These are phyloP conservation scores for Nephelium lappaceum DNA, from an alignment of 345 rosid genomes.

Conservation along the genomic window DNA sequence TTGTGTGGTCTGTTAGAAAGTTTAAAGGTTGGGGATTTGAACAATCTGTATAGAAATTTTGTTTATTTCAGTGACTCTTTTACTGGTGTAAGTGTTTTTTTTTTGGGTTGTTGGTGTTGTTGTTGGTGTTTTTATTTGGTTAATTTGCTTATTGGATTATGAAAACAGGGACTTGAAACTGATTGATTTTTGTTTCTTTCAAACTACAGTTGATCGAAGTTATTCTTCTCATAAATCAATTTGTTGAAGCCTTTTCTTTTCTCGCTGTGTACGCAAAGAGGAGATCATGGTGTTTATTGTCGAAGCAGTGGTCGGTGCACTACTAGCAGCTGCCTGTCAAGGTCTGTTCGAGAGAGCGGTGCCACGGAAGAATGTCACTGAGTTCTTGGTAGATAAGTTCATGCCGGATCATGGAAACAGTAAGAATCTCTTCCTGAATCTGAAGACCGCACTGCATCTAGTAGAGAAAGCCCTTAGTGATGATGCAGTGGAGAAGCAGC, in stretches of 20 bases:
- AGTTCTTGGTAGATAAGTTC: not conserved
- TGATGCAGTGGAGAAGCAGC: constrained; percentile 24
- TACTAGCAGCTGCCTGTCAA: constrained; percentile 18
- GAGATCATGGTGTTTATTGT: not conserved
- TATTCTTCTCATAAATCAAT: not conserved
- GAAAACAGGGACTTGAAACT: no score
- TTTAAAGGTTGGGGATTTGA: no score
- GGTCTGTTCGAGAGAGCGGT: constrained; percentile 17
- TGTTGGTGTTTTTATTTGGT: no score
- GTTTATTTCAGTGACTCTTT: no score
- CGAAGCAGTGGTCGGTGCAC: not conserved
- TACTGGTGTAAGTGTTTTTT: no score
- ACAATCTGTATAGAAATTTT: no score
- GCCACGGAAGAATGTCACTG: not conserved
- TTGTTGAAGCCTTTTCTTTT: not conserved
- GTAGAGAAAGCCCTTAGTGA: constrained; percentile 14
- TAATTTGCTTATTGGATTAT: no score
- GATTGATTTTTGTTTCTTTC: no score
- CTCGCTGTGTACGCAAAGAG: not conserved
- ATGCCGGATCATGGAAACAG: not conserved
- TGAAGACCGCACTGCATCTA: not conserved
- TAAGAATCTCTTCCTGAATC: not conserved
- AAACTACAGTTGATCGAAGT: not conserved
- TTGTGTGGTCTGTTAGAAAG: no score
- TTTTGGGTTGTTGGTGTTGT: no score